Base-by-base conservation (phyloP, 2,329 filamentous ascomycete genomes). In the Sporothrix globosa region DNA sequence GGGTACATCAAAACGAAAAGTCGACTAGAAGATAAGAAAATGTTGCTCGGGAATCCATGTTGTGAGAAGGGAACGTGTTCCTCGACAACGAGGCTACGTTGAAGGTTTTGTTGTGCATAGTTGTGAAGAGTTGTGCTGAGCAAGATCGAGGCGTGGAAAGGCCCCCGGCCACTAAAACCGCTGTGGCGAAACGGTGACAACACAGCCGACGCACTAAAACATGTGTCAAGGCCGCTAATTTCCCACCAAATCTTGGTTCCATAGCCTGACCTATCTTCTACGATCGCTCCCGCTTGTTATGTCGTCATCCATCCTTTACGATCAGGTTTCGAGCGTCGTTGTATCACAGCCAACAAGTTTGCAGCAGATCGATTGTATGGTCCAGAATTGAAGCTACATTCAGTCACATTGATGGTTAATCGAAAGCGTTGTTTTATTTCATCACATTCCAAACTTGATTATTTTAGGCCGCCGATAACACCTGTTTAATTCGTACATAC, bases 301-400 rank as follows among this genome's bases (percentile, higher is more conserved):
- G 65, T 67, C 65, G 65, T 67, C 65, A 67, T 67, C 14, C 65
- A 56, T 67, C 34, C 30, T 21, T 30, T 21, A 19, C 27, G 48
- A 54, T 67, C 48, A 67, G 41, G 34, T 44, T 67, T 54, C 9
- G 17, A 19, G 10, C 34, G 24, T 4, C 5, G 41, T 24, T 41
- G 63, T 67, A 24, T 46, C 1, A 67, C 65, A 30, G 46, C 44
- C 46, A 50, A 7, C 24, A 30, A 17, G 34, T n/a, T 34, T n/a
- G 14, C 44, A 24, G 34, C 50, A 24, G 9, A 39, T 50, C 44
- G 24, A n/a, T 24, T 3, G 39, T 2, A 44, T 10, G 58, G 44
- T 27, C 58, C 19, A 14, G 21, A 27, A 1, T 44, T 34, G 34
- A 34, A 17, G 11, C 41, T 44, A 14, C 9, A 34, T 34, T 34